Evolutionary conservation across 129 eudicot genomes (phyloP).

Genomic region (Tagetes erecta): DNA sequence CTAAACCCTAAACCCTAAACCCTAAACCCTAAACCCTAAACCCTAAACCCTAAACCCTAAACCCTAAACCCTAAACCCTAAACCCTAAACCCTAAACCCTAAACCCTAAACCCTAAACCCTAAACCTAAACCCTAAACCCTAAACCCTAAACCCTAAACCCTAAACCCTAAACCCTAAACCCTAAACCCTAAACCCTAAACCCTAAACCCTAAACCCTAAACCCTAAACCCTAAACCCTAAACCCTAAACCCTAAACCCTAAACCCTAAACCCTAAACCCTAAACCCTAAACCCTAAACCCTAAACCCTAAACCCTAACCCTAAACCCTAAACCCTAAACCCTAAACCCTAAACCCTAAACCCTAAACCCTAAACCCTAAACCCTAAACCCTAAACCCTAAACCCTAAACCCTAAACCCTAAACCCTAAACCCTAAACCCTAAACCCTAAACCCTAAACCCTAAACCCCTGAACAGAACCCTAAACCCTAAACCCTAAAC

Average conservation of each 20-base stretch:
- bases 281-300: constrained; percentile 15
- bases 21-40: constrained; percentile 4
- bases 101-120: constrained; percentile 8
- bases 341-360: constrained; percentile 9
- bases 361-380: constrained; percentile 8
- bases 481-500: background rate
- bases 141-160: background rate
- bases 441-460: constrained; percentile 14
- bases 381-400: constrained; percentile 9
- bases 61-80: constrained; percentile 15
- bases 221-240: constrained; percentile 11
- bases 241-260: background rate
- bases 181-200: background rate
- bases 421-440: constrained; percentile 4
- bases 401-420: background rate
- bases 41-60: constrained; percentile 13
- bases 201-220: constrained; percentile 9
- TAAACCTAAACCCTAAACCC: background rate
- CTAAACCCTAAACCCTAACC: constrained; percentile 11
- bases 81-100: constrained; percentile 15
- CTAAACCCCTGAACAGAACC: background rate
- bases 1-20: background rate
- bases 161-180: background rate
- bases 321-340: constrained; percentile 9
- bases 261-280: constrained; percentile 14